These are phyloP conservation scores for Cinchona pubescens DNA, from an alignment of 257 asterid genomes.

Conservation along the genomic window DNA sequence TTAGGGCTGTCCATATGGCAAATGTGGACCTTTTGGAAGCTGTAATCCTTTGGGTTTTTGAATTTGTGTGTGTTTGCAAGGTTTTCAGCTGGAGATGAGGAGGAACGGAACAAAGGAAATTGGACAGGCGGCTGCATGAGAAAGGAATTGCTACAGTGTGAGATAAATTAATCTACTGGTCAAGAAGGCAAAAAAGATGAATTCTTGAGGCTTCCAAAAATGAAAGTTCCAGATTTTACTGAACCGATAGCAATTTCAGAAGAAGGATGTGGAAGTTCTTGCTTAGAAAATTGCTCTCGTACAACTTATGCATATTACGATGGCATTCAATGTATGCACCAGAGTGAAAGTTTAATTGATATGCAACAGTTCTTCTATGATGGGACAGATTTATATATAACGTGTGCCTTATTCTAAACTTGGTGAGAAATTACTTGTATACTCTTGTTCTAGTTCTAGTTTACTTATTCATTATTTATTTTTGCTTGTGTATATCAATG, in stretches of 20 bases:
- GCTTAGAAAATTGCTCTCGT: constrained; percentile 32
- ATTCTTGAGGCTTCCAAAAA: constrained; percentile 33
- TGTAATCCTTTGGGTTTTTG: constrained; percentile 38
- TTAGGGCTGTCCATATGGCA: no score
- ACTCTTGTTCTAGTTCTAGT: not conserved
- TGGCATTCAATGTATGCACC: constrained; percentile 33
- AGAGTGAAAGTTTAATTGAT: constrained; percentile 36
- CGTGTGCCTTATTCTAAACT: constrained; percentile 49
- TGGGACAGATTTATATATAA: constrained; percentile 42
- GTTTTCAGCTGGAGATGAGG: constrained; percentile 37
- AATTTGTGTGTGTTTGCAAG: constrained; percentile 53
- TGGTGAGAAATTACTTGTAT: constrained; percentile 29
- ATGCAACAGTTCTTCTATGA: constrained; percentile 30
- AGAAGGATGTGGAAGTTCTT: constrained; percentile 33
- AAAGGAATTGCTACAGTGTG: constrained; percentile 31
- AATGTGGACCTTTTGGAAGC: constrained; percentile 52
- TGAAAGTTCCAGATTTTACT: constrained; percentile 42
- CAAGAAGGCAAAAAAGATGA: constrained; percentile 36
- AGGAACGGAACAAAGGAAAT: constrained; percentile 52
- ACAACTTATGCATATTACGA: constrained; percentile 22
- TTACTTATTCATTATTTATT: not conserved
- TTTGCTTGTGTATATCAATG: not conserved
- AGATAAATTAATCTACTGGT: constrained; percentile 7
- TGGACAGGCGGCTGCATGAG: constrained; percentile 61
- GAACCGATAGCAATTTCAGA: constrained; percentile 26